phyloP scores from a whole-genome alignment of 2,329 filamentous ascomycete species.

The Arthrobotrys sinensis region DNA sequence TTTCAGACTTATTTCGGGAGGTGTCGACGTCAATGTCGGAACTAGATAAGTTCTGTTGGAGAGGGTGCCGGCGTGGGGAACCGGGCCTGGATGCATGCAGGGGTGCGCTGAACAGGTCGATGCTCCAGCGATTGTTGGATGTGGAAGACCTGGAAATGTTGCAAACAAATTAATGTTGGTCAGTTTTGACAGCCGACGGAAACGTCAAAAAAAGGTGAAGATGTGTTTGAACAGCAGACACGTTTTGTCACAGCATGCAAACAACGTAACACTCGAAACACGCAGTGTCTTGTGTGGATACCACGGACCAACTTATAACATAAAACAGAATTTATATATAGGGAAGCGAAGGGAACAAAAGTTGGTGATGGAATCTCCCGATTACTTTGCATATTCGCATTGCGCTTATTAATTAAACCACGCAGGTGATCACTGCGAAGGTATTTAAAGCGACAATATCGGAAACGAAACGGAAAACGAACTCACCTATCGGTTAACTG shows the following conservation, averaged over 20 bases:
- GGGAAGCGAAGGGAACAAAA: neutral
- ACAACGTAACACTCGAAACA: slow-evolving; percentile 56
- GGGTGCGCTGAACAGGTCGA: slow-evolving; percentile 51
- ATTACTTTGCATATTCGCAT: slow-evolving; percentile 25
- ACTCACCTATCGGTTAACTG: slow-evolving; percentile 55
- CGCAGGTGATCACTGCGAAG: slow-evolving; percentile 15
- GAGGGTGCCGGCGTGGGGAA: slow-evolving; percentile 50
- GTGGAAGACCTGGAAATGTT: slow-evolving; percentile 36
- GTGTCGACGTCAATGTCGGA: slow-evolving; percentile 51
- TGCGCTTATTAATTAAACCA: slow-evolving; percentile 26
- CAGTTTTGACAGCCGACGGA: slow-evolving; percentile 24
- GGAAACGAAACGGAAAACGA: slow-evolving; percentile 16
- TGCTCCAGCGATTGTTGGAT: slow-evolving; percentile 53
- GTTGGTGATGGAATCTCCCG: neutral
- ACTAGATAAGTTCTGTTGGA: slow-evolving; percentile 48
- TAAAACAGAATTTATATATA: slow-evolving; percentile 3
- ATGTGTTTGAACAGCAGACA: slow-evolving; percentile 10
- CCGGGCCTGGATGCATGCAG: slow-evolving; percentile 49
- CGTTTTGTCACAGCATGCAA: slow-evolving; percentile 30
- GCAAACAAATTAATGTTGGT: slow-evolving; percentile 36
- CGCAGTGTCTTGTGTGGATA: slow-evolving; percentile 24
- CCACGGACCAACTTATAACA: neutral
- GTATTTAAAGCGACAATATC: neutral
- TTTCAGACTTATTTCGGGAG: slow-evolving; percentile 48
- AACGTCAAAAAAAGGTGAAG: slow-evolving; percentile 19